These are phyloP conservation scores for Decorospora gaudefroyi DNA, from an alignment of 2,329 filamentous ascomycete species.

Conservation along the genomic window DNA sequence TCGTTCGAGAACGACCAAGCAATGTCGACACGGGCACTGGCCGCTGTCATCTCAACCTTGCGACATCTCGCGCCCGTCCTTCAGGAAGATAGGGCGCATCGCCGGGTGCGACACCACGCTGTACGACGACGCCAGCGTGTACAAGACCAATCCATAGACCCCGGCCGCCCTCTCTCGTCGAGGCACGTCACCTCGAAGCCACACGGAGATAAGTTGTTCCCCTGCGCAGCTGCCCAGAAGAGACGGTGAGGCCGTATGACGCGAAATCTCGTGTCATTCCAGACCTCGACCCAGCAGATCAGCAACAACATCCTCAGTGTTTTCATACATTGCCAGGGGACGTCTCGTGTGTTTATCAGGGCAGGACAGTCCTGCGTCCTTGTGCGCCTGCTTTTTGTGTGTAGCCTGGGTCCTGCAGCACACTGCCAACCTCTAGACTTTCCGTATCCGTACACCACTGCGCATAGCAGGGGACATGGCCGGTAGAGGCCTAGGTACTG, in stretches of 20 bases:
- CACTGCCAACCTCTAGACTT: slow-evolving; percentile 11
- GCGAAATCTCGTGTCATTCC: slow-evolving; percentile 21
- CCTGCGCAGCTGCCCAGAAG: slow-evolving; percentile 18
- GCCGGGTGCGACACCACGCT: slow-evolving; percentile 7
- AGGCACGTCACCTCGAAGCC: slow-evolving; percentile 18
- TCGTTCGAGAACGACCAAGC: slow-evolving; percentile 11
- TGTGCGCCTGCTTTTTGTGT: slow-evolving; percentile 13
- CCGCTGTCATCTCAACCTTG: slow-evolving; percentile 9
- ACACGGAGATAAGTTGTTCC: slow-evolving; percentile 17
- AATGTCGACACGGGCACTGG: slow-evolving; percentile 13
- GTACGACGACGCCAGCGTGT: slow-evolving; percentile 9
- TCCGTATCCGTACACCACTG: slow-evolving; percentile 9
- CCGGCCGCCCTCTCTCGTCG: slow-evolving; percentile 7
- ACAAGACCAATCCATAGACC: slow-evolving; percentile 1
- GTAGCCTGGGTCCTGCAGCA: slow-evolving; percentile 31
- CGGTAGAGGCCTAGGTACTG: slow-evolving; percentile 20
- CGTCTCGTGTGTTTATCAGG: slow-evolving; percentile 3
- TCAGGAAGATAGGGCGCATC: too few relatives aligned
- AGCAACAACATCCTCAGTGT: slow-evolving; percentile 7
- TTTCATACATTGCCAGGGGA: slow-evolving; percentile 12
- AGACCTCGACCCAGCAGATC: slow-evolving; percentile 14
- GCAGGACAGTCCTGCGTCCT: slow-evolving; percentile 16
- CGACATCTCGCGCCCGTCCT: not conserved
- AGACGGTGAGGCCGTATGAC: slow-evolving; percentile 29
- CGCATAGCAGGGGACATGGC: slow-evolving; percentile 24